Base-by-base conservation (phyloP, 495 filamentous ascomycete species). In the Aspergillus bridgeri region DNA sequence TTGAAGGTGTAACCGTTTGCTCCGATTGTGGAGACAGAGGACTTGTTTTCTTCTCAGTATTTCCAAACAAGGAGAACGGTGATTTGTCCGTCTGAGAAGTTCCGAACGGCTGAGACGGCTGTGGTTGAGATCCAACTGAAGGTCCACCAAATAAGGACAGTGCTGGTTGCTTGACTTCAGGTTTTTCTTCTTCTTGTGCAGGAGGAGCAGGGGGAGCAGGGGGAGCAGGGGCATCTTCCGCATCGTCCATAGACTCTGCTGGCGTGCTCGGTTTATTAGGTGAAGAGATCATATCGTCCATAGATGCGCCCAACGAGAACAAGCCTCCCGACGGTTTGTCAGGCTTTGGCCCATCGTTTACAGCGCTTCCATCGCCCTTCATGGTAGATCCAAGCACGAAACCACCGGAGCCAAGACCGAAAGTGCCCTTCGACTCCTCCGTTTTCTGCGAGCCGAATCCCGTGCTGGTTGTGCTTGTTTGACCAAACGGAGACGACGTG, bases 361-460 rank as follows among this genome's bases (percentile, higher is more conserved):
- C 82, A 22, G 81, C 81, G 51, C 79, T 75, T 8, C 80, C 80
- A 65, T 96, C 92, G 25, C 79, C 79, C 69, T 94, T 91, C 73
- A 97, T 97, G 15, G 84, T 88, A 45, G 87, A 89, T 3, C 82
- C 86, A 20, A 97, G 78, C 22, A 84, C 83, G 67, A 97, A 96
- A 0, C 81, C 78, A 51, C 71, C 61, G 17, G 60, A 48, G 9
- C 76, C 73, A 33, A 77, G 67, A 17, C 86, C 84, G 67, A 91
- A 87, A 5, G 71, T 67, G 9, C 70, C 70, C 43, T 75, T 67
- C 46, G 73, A 50, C 48, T 65, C 66, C 3, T 60, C 63, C 6
- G 71, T 59, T 27, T 75, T 75, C 57, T 80, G 72, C 9, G 73
- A 48, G 1, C 63, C 48, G 55, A 81, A 80, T 9, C 33, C 17